Conservation (phyloP, 768 basidiomycete species). For the Termitomyces sp. region DNA sequence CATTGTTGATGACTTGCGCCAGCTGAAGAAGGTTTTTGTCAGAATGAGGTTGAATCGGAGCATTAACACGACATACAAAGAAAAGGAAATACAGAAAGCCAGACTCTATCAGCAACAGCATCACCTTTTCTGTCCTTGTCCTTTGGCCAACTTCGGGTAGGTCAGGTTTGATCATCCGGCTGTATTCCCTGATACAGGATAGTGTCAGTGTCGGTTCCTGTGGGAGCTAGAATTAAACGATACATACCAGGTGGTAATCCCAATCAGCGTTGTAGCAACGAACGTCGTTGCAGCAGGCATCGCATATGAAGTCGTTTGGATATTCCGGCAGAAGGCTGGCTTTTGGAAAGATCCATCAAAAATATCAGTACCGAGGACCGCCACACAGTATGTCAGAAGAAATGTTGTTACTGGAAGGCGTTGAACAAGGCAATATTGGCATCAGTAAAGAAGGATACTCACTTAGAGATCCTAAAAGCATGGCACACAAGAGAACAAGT, state of each 20-base stretch:
- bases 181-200: constrained; percentile 7
- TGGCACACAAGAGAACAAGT: not conserved
- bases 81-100: constrained; percentile 12
- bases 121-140: constrained; percentile 7
- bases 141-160: not conserved
- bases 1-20: constrained; percentile 9
- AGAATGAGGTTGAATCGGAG: not conserved
- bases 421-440: not conserved
- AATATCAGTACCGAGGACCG: constrained; percentile 13
- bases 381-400: constrained; percentile 11
- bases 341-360: constrained; percentile 10
- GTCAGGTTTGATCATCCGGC: not conserved
- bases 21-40: not conserved
- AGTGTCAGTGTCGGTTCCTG: not conserved
- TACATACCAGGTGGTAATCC: constrained; percentile 9
- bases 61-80: constrained; percentile 2
- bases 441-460: not conserved
- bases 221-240: not conserved
- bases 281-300: constrained; percentile 13
- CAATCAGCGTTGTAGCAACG: constrained; percentile 6
- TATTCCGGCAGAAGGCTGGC: constrained; percentile 10
- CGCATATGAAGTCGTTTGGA: constrained; percentile 11
- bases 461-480: constrained; percentile 13
- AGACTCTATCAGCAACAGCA: constrained; percentile 9
- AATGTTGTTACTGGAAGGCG: constrained; percentile 4